Evolutionary conservation across 768 basidiomycete genomes (phyloP).

Genomic region (Dentipellis fragilis): DNA sequence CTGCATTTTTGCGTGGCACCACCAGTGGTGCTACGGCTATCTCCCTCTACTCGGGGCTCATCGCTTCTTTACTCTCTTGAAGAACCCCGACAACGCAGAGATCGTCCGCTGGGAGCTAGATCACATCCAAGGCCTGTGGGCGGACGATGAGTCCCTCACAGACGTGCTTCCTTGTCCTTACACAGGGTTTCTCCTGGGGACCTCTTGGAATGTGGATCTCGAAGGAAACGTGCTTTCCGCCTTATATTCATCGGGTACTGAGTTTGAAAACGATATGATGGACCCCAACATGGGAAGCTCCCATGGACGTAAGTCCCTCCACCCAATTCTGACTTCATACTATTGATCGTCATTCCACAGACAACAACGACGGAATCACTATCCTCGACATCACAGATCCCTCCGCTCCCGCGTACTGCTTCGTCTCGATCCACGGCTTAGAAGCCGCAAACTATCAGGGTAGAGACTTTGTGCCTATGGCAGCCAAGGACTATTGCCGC

Average conservation of each 20-base stretch:
- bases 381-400: constrained; percentile 5
- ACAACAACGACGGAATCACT: constrained; percentile 4
- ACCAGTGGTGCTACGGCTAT: constrained; percentile 30
- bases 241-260: background rate
- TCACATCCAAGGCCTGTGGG: constrained; percentile 23
- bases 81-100: constrained; percentile 25
- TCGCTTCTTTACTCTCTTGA: constrained; percentile 26
- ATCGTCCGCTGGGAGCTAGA: constrained; percentile 27
- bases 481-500: background rate
- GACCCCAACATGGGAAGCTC: constrained; percentile 18
- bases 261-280: constrained; percentile 7
- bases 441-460: background rate
- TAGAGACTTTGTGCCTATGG: background rate
- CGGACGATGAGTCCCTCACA: constrained; percentile 10
- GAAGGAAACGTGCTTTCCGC: constrained; percentile 15
- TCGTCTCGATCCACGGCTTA: background rate
- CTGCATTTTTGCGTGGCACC: constrained; percentile 30
- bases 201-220: constrained; percentile 22
- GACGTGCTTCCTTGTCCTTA: constrained; percentile 25
- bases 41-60: constrained; percentile 22
- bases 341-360: background rate
- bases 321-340: background rate
- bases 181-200: constrained; percentile 20
- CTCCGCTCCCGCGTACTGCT: background rate
- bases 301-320: constrained; percentile 16